These are phyloP conservation scores for Rhytidiadelphus loreus DNA, from an alignment of 225 moss, liverwort and hornwort genomes.

Conservation along the genomic window DNA sequence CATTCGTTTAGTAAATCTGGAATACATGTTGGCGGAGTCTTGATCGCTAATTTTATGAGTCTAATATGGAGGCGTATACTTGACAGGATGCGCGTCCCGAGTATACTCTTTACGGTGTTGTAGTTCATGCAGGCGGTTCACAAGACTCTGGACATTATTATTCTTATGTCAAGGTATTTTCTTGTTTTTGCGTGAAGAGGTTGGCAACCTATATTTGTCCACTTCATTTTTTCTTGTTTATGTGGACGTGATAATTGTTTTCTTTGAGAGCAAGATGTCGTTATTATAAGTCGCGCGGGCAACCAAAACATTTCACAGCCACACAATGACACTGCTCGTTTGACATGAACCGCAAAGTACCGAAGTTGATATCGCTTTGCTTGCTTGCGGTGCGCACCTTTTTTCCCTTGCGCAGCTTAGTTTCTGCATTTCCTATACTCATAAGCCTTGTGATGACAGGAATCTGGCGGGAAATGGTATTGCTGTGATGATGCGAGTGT, in stretches of 20 bases:
- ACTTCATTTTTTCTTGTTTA: not conserved
- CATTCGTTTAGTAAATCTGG: not conserved
- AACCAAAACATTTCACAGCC: not conserved
- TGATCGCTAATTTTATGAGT: not conserved
- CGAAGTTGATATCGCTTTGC: not conserved
- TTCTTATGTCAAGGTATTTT: constrained; percentile 70
- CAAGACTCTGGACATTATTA: constrained; percentile 86
- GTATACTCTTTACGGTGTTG: constrained; percentile 69
- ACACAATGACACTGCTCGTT: not conserved
- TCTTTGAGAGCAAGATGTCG: not conserved
- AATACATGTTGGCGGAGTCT: not conserved
- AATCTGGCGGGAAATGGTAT: constrained; percentile 67
- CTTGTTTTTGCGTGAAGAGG: not conserved
- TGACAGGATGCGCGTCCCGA: constrained; percentile 75
- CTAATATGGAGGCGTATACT: not conserved
- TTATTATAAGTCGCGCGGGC: not conserved
- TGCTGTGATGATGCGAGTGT: constrained; percentile 79
- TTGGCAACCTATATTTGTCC: not conserved
- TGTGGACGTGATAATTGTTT: not conserved
- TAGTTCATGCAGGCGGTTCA: constrained; percentile 67
- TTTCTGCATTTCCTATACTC: not conserved
- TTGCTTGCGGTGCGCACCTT: not conserved
- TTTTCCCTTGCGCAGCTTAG: not conserved
- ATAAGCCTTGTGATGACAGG: constrained; percentile 21
- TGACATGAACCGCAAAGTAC: not conserved